phyloP scores from a whole-genome alignment of 768 basidiomycete species.

The Collybiopsis confluens region DNA sequence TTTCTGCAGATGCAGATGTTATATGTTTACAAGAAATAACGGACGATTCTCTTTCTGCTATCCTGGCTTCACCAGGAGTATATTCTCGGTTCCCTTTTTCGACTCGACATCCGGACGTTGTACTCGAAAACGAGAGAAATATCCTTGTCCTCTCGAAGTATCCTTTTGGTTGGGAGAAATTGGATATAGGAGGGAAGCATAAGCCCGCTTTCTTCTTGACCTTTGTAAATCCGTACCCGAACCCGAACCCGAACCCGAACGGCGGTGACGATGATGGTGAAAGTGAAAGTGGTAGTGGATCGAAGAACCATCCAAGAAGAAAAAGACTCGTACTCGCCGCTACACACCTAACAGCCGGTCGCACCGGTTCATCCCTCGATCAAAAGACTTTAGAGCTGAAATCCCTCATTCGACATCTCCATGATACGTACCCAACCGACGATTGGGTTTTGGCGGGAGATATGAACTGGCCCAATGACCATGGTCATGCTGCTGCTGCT shows the following conservation, averaged over 20 bases:
- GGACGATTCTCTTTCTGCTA: constrained; percentile 10
- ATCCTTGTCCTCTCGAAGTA: constrained; percentile 13
- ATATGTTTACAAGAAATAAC: constrained; percentile 18
- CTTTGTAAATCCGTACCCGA: too few species aligned
- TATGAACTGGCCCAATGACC: constrained; percentile 13
- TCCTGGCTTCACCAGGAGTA: constrained; percentile 3
- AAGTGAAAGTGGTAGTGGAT: too few species aligned
- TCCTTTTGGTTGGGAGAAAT: constrained; percentile 10
- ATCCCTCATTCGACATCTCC: constrained; percentile 8
- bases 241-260: too few species aligned
- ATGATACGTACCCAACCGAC: constrained; percentile 3
- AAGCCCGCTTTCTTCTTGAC: constrained; percentile 16
- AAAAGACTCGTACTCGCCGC: constrained; percentile 11
- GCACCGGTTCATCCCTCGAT: constrained; percentile 1
- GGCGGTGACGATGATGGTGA: too few species aligned
- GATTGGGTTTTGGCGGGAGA: constrained; percentile 17
- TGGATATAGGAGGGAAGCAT: constrained; percentile 11
- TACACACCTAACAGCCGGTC: constrained; percentile 18
- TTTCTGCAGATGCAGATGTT: constrained; percentile 13
- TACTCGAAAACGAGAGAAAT: constrained; percentile 15
- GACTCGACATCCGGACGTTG: constrained; percentile 9
- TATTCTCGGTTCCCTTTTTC: constrained; percentile 8
- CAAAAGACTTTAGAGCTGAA: constrained; percentile 14
- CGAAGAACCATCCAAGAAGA: neutral
- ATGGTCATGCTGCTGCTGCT: neutral